A percentile compares a stretch with the other conserved stretches of the same genome.
These are phyloP conservation scores for Scedosporium boydii DNA, from an alignment of 2,329 filamentous ascomycete genomes.

Conservation along the genomic window DNA sequence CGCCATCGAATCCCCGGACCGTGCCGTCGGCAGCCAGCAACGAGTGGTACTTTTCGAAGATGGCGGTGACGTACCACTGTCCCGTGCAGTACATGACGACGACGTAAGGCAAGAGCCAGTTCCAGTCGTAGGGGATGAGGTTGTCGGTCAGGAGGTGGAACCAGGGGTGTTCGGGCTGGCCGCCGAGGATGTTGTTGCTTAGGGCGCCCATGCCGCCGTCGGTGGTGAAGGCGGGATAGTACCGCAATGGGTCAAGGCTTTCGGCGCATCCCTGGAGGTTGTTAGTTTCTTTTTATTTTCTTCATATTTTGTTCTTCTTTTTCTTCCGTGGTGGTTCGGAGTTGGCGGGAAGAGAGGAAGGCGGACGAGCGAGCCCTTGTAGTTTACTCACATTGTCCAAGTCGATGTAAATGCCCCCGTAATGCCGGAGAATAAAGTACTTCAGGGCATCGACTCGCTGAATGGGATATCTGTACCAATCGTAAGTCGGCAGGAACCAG, in stretches of 20 bases:
- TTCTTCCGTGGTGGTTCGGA: too few relatives aligned
- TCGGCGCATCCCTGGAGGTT: slow-evolving; percentile 14
- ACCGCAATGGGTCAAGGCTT: slow-evolving; percentile 17
- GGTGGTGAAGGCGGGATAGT: slow-evolving; percentile 13
- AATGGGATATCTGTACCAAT: slow-evolving; percentile 60
- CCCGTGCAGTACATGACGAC: slow-evolving; percentile 75
- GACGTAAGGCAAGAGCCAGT: slow-evolving; percentile 53
- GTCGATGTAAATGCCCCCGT: slow-evolving; percentile 66
- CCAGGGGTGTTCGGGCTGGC: slow-evolving; percentile 63
- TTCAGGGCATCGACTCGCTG: slow-evolving; percentile 64
- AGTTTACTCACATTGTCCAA: slow-evolving; percentile 17
- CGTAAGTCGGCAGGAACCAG: slow-evolving; percentile 62
- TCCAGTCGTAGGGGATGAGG: slow-evolving; percentile 51
- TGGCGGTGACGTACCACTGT: slow-evolving; percentile 64
- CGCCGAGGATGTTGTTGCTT: slow-evolving; percentile 72
- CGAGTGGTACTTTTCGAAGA: slow-evolving; percentile 60
- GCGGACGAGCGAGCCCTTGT: too few relatives aligned
- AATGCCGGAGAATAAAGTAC: slow-evolving; percentile 65
- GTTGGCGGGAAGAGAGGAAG: too few relatives aligned
- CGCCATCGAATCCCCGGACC: too few relatives aligned
- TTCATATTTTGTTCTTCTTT: too few relatives aligned
- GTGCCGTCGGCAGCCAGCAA: too few relatives aligned
- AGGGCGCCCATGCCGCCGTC: slow-evolving; percentile 50
- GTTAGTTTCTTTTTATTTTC: too few relatives aligned
- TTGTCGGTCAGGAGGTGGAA: slow-evolving; percentile 35